Conservation (phyloP, 2,329 filamentous ascomycete species). For the Pyrenophora teres region DNA sequence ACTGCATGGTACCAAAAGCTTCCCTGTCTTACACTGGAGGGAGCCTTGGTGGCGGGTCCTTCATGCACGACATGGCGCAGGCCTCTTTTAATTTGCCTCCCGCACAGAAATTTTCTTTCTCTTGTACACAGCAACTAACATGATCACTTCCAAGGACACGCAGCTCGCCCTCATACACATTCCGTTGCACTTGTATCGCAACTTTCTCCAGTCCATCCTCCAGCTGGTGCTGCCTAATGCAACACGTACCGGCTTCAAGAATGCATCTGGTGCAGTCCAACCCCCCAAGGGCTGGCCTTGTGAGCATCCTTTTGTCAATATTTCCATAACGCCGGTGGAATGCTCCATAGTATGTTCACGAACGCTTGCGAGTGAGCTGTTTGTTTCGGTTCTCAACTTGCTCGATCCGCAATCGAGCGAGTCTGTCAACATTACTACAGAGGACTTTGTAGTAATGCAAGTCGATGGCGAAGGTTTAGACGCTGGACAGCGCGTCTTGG, state of each 20-base stretch:
- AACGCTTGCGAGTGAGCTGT: slow-evolving; percentile 73
- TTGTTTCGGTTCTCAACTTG: slow-evolving; percentile 69
- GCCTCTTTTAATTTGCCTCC: slow-evolving; percentile 41
- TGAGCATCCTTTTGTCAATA: slow-evolving; percentile 83
- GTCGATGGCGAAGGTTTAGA: slow-evolving; percentile 90
- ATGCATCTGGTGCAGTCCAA: slow-evolving; percentile 40
- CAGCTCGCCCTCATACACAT: slow-evolving; percentile 89
- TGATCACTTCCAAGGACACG: slow-evolving; percentile 69
- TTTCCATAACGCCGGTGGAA: slow-evolving; percentile 89
- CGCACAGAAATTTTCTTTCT: slow-evolving; percentile 26
- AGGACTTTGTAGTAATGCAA: slow-evolving; percentile 86
- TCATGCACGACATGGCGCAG: slow-evolving; percentile 35
- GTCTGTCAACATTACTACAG: slow-evolving; percentile 73
- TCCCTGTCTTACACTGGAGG: slow-evolving; percentile 28
- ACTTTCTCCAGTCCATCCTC: slow-evolving; percentile 85
- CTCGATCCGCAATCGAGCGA: slow-evolving; percentile 57
- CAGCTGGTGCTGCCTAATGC: slow-evolving; percentile 73
- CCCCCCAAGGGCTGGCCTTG: slow-evolving; percentile 52
- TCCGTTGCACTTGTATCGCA: slow-evolving; percentile 74
- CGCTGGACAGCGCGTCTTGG: slow-evolving; percentile 86
- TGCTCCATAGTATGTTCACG: slow-evolving; percentile 89
- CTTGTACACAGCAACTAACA: slow-evolving; percentile 37
- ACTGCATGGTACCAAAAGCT: slow-evolving; percentile 18
- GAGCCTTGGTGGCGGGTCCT: slow-evolving; percentile 30
- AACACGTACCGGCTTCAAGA: slow-evolving; percentile 37